Evolutionary conservation across 1,284 basidiomycete species (phyloP), one percentile per base, ranked within the genome.

Genomic region (Moesziomyces sp.): DNA sequence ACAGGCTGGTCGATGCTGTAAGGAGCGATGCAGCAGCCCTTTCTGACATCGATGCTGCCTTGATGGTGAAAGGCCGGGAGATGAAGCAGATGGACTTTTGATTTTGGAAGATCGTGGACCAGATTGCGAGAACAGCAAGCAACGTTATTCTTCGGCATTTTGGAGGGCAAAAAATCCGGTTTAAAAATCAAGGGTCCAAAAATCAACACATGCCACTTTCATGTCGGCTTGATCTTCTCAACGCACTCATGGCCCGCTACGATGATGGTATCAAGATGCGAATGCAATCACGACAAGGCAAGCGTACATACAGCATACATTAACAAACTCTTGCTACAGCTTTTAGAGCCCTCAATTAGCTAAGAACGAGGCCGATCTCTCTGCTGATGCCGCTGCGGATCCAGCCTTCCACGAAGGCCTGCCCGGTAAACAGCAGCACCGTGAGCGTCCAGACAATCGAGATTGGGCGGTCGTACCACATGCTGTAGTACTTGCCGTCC

Each of bases 1-100:
- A 79, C 6, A 81, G 74, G 18, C 55, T 67, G 13, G 82, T 83
- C 2, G 79, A 82, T 13, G 69, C 56, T 8, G 50, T 50, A 55
- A 65, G 80, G 4, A 77, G 76, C 3, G 73, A 75, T 42, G 40
- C 0, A 0, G 60, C 60, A 1, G 13, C 16, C 23, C 19, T 40
- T 18, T 26, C 60, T 46, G 60, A 69, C 63, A 38, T 24, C 19
- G 38, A 19, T 38, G 33, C 33, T 23, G 23, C 24, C 16, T 40
- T 40, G 38, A 40, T 40, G 38, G 5, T 16, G 16, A 6, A 40
- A 6, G 38, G 1, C 16, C 11, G 3, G 18, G 38, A 33, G 30
- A 33, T 33, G 30, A 13, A 33, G 13, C 30, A 5, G 10, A 13
- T 10, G 30, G 13, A 11, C 10, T 13, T 13, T 10, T 3, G 3